Conservation (phyloP, 2,329 filamentous ascomycete genomes). For the Arthrobotrys conoides region DNA sequence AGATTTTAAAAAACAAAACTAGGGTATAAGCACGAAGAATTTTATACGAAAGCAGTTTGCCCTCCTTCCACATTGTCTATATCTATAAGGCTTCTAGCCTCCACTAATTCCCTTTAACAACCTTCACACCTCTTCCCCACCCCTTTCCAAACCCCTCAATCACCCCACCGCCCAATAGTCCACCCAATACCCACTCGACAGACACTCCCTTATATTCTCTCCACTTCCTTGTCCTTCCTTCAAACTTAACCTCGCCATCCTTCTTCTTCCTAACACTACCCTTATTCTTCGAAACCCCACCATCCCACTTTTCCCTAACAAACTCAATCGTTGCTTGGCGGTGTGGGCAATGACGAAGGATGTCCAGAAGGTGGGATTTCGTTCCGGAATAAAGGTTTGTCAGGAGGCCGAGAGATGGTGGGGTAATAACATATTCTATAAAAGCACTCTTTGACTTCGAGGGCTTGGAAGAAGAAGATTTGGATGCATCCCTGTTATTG, state of each 20-base stretch:
- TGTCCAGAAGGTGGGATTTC: conserved; percentile 42
- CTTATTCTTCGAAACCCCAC: conserved; percentile 57
- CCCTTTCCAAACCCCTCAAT: conserved; percentile 43
- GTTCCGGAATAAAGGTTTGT: conserved; percentile 38
- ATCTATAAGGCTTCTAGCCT: neutral
- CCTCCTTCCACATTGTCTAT: neutral
- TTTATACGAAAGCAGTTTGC: neutral
- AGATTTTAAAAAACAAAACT: neutral
- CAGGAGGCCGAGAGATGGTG: conserved; percentile 49
- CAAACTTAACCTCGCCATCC: conserved; percentile 40
- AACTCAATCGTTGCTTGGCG: conserved; percentile 45
- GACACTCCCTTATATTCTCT: conserved; percentile 47
- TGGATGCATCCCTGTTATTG: conserved; percentile 13
- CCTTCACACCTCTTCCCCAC: conserved; percentile 40
- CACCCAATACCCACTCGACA: conserved; percentile 52
- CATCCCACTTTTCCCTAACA: conserved; percentile 55
- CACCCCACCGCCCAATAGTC: conserved; percentile 32
- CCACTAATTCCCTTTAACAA: conserved; percentile 42
- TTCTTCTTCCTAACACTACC: conserved; percentile 14
- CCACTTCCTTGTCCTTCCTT: conserved; percentile 60
- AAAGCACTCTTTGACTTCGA: neutral
- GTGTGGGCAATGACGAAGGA: conserved; percentile 45
- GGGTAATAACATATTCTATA: conserved; percentile 55
- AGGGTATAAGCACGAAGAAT: conserved; percentile 39
- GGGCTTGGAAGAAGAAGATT: neutral